Conservation (phyloP, 352 stramenopile genomes). For the Aphanomyces astaci region DNA sequence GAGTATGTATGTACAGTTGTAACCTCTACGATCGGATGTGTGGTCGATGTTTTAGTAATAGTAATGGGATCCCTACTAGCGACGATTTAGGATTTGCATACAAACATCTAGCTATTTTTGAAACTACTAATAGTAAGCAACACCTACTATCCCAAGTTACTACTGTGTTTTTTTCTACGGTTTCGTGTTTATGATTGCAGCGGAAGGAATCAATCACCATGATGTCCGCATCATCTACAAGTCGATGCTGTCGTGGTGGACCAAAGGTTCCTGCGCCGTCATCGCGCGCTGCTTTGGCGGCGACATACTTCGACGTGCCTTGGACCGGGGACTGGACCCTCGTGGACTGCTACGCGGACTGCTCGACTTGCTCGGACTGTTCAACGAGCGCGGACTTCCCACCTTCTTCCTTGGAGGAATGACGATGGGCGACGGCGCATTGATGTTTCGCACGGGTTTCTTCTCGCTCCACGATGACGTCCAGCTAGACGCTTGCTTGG, state of each 20-base stretch:
- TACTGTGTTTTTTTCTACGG: too few relatives aligned
- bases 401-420: constrained; percentile 24
- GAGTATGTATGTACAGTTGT: neutral
- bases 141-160: neutral
- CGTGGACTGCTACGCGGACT: neutral
- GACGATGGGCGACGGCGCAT: constrained; percentile 28
- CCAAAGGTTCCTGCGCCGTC: neutral
- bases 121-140: neutral
- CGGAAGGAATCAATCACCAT: too few relatives aligned
- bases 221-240: constrained; percentile 8
- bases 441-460: constrained; percentile 64
- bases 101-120: too few relatives aligned
- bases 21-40: too few relatives aligned
- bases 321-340: constrained; percentile 3
- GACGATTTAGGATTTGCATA: too few relatives aligned
- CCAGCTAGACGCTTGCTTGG: constrained; percentile 56
- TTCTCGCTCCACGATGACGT: constrained; percentile 46
- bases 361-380: neutral
- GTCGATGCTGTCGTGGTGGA: constrained; percentile 12
- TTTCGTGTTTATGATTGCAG: too few relatives aligned
- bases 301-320: constrained; percentile 1
- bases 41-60: too few relatives aligned
- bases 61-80: neutral
- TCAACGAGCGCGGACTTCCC: neutral
- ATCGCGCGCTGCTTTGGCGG: neutral